Percentiles rank a stretch among this genome's conserved stretches.
These are phyloP conservation scores for Macadamia tetraphylla DNA, from an alignment of 164 flowering plant species.

Conservation along the genomic window DNA sequence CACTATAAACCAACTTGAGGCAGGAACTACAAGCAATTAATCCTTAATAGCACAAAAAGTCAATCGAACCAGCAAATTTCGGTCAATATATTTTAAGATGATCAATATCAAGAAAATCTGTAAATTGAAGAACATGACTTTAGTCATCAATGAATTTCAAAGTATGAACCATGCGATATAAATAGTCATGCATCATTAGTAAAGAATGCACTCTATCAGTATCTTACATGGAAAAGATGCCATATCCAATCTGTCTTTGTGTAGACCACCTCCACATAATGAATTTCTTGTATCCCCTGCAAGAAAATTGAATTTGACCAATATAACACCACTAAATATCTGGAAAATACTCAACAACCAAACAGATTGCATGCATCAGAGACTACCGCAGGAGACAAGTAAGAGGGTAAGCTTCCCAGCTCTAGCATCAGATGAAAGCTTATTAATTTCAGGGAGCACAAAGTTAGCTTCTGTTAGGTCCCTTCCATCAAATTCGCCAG, in stretches of 20 bases:
- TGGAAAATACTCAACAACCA: background rate
- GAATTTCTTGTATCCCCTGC: constrained; percentile 34
- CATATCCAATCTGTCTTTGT: constrained; percentile 23
- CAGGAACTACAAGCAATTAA: too few species aligned
- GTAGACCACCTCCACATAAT: constrained; percentile 19
- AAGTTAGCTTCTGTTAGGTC: constrained; percentile 48
- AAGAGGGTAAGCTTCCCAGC: constrained; percentile 51
- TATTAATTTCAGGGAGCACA: constrained; percentile 64
- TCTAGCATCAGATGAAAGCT: constrained; percentile 49
- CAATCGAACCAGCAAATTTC: too few species aligned
- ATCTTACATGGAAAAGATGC: constrained; percentile 26
- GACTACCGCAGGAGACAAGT: constrained; percentile 66
- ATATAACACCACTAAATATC: constrained; percentile 1
- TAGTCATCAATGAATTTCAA: too few species aligned
- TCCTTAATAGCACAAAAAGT: too few species aligned
- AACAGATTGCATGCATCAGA: constrained; percentile 1
- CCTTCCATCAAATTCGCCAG: constrained; percentile 33
- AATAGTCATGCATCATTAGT: too few species aligned
- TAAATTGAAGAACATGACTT: too few species aligned
- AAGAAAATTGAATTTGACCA: constrained; percentile 8
- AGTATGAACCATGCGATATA: too few species aligned
- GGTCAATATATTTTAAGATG: too few species aligned
- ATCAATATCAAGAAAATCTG: too few species aligned
- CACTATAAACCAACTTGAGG: too few species aligned
- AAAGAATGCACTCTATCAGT: too few species aligned